These are phyloP conservation scores for Talaromyces wortmannii DNA, from an alignment of 495 filamentous ascomycete species.

Conservation along the genomic window DNA sequence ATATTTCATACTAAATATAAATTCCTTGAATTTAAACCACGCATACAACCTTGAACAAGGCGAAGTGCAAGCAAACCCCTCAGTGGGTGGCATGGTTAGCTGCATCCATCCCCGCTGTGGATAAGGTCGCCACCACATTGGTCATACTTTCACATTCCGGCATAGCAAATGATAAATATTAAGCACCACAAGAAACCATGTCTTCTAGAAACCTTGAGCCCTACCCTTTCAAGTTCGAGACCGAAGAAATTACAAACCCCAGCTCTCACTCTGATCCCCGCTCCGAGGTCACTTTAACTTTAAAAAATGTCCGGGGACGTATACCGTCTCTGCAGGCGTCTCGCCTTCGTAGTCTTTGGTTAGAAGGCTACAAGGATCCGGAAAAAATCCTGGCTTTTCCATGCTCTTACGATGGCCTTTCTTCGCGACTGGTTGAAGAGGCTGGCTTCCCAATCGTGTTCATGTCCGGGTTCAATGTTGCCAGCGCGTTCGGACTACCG, in stretches of 20 bases:
- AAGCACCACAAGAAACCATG: neutral
- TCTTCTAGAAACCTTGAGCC: conserved; percentile 14
- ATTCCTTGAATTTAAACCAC: too few species aligned
- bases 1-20: too few species aligned
- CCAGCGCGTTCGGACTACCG: conserved; percentile 26
- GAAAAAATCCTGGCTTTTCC: conserved; percentile 27
- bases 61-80: too few species aligned
- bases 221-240: conserved; percentile 25
- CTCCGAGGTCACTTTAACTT: conserved; percentile 5
- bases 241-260: neutral
- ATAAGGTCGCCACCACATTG: neutral
- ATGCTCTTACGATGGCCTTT: conserved; percentile 33
- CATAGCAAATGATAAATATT: neutral
- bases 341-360: conserved; percentile 30
- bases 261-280: conserved; percentile 8
- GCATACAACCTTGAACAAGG: too few species aligned
- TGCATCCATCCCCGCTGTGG: neutral
- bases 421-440: conserved; percentile 31
- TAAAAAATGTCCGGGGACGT: conserved; percentile 19
- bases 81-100: neutral
- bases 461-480: conserved; percentile 25
- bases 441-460: conserved; percentile 34
- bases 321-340: conserved; percentile 25
- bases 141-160: neutral
- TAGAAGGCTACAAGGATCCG: conserved; percentile 24